A percentile compares a stretch with the other conserved stretches of the same genome.
Conservation (phyloP, 345 rosid species). For the Bruguiera parviflora region DNA sequence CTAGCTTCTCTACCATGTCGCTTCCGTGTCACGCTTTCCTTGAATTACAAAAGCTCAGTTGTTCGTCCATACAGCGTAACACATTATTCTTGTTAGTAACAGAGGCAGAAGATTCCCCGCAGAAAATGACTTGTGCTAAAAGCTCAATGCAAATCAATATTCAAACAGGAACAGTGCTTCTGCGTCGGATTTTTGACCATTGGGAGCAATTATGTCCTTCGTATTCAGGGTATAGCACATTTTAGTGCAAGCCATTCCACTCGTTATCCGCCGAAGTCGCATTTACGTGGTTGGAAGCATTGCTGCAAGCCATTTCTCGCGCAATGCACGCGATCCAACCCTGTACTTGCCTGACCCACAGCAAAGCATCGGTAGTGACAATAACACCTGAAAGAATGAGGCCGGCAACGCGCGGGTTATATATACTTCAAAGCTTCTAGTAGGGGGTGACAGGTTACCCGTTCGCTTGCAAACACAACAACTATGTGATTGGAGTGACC, state of each 20-base stretch:
- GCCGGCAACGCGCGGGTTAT: too few species aligned
- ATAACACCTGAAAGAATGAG: conserved; percentile 54
- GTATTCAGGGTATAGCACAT: conserved; percentile 80
- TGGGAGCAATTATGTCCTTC: conserved; percentile 44
- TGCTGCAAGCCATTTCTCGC: conserved; percentile 72
- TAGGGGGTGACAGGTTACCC: too few species aligned
- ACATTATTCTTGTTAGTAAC: not conserved
- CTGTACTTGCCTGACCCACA: conserved; percentile 79
- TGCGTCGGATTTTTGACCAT: not conserved
- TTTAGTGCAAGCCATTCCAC: conserved; percentile 73
- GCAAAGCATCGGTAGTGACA: conserved; percentile 73
- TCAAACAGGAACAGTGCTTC: not conserved
- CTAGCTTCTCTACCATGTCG: not conserved
- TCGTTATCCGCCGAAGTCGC: conserved; percentile 82
- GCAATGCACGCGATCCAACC: conserved; percentile 83
- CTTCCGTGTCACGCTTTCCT: not conserved
- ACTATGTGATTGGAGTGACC: too few species aligned
- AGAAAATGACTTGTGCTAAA: not conserved
- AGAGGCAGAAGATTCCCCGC: not conserved
- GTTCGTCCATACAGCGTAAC: not conserved
- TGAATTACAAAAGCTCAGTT: conserved; percentile 3
- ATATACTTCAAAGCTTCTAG: too few species aligned
- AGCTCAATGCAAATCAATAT: not conserved
- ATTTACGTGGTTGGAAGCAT: conserved; percentile 64
- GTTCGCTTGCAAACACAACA: too few species aligned